Conservation (phyloP, 208 protist genomes). For the Blastocrithidia nonstop region DNA sequence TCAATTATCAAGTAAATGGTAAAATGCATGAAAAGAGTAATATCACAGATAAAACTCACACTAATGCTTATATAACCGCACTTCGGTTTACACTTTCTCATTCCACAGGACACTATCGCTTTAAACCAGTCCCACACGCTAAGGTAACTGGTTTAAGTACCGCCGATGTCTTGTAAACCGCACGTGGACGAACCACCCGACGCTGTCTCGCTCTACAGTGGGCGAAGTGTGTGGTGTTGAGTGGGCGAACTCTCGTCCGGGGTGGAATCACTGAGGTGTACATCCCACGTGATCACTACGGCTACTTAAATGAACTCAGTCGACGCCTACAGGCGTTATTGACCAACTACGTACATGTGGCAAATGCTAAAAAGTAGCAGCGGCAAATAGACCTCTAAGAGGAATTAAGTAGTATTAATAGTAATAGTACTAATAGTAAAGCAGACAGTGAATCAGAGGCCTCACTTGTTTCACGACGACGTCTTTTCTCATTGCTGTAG, state of each 20-base stretch:
- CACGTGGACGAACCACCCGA: slow-evolving; percentile 19
- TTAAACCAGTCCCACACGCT: slow-evolving; percentile 5
- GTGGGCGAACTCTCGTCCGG: slow-evolving; percentile 19
- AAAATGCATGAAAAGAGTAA: not conserved
- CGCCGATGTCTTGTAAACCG: slow-evolving; percentile 11
- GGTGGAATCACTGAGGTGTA: slow-evolving; percentile 14
- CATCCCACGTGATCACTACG: slow-evolving; percentile 25
- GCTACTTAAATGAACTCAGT: slow-evolving; percentile 7
- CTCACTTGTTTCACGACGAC: no score
- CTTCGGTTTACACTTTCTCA: no score
- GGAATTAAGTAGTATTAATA: no score
- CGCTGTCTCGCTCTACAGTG: slow-evolving; percentile 28
- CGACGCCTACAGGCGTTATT: slow-evolving; percentile 2
- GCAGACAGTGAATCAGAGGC: no score
- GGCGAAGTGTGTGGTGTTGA: slow-evolving; percentile 34
- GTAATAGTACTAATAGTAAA: no score
- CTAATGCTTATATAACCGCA: no score
- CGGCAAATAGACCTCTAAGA: no score
- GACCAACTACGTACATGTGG: slow-evolving; percentile 6
- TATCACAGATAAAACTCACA: no score
- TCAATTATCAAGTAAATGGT: not conserved
- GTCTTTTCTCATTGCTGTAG: no score
- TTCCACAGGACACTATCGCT: no score
- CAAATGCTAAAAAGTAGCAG: slow-evolving; percentile 4
- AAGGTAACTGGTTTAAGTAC: slow-evolving; percentile 19